Percentiles rank a stretch among this genome's conserved stretches.
Conservation (phyloP, 2,329 filamentous ascomycete species). For the Stemphylium vesicarium region DNA sequence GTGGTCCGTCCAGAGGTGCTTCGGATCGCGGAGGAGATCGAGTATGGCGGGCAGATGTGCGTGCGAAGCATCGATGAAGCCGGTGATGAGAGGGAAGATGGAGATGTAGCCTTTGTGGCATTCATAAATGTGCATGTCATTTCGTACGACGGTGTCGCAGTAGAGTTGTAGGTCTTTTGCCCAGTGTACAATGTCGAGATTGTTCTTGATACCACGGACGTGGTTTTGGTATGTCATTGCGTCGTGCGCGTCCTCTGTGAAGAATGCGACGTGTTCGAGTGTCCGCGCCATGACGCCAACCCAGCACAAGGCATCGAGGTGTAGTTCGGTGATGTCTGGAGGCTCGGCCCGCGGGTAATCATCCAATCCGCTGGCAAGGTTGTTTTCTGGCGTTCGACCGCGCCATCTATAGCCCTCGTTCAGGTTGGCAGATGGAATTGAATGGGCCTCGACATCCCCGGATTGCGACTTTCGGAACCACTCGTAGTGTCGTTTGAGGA, state of each 20-base stretch:
- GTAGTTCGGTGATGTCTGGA: slow-evolving; percentile 89
- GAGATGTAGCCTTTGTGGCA: slow-evolving; percentile 96
- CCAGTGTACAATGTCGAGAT: slow-evolving; percentile 92
- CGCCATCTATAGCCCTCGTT: slow-evolving; percentile 93
- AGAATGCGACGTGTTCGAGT: slow-evolving; percentile 75
- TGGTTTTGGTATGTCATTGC: slow-evolving; percentile 71
- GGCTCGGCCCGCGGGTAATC: slow-evolving; percentile 92
- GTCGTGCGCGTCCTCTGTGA: slow-evolving; percentile 75
- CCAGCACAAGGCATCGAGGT: slow-evolving; percentile 92
- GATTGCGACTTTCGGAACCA: slow-evolving; percentile 93
- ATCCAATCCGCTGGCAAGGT: slow-evolving; percentile 87
- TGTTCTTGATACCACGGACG: slow-evolving; percentile 75
- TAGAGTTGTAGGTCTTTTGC: slow-evolving; percentile 78
- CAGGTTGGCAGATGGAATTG: slow-evolving; percentile 30
- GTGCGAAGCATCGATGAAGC: slow-evolving; percentile 74
- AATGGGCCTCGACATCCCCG: slow-evolving; percentile 64
- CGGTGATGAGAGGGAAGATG: slow-evolving; percentile 86
- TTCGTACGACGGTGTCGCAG: slow-evolving; percentile 89
- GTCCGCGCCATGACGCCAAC: slow-evolving; percentile 91
- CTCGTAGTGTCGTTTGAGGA: slow-evolving; percentile 83
- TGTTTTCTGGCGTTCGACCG: slow-evolving; percentile 80
- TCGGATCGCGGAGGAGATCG: slow-evolving; percentile 76
- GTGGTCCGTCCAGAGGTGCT: slow-evolving; percentile 83
- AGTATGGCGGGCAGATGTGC: slow-evolving; percentile 75
- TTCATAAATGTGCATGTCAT: slow-evolving; percentile 80